Conservation (phyloP, 2,329 filamentous ascomycete species). For the Metarhizium guizhouense region DNA sequence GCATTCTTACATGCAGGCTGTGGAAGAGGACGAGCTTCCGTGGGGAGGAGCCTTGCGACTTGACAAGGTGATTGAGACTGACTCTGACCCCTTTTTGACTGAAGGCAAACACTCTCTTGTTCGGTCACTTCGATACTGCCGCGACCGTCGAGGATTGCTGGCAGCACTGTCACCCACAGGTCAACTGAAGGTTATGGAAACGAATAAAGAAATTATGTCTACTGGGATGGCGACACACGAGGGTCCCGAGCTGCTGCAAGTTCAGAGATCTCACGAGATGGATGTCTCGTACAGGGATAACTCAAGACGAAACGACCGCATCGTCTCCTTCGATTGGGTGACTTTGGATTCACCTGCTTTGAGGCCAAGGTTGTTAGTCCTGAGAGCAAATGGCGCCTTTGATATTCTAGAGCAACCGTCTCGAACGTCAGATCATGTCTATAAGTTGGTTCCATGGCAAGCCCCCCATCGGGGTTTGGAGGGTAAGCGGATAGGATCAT, state of each 20-base stretch:
- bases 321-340: conserved; percentile 61
- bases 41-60: conserved; percentile 54
- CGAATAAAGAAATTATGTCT: conserved; percentile 43
- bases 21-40: conserved; percentile 52
- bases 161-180: conserved; percentile 54
- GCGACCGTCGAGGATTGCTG: conserved; percentile 51
- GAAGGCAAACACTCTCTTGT: conserved; percentile 53
- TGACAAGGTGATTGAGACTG: conserved; percentile 47
- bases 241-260: conserved; percentile 50
- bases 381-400: conserved; percentile 52
- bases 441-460: conserved; percentile 53
- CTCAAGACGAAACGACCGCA: conserved; percentile 46
- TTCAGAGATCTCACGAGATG: conserved; percentile 52
- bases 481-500: conserved; percentile 25
- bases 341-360: conserved; percentile 47
- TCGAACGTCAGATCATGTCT: conserved; percentile 47
- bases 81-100: conserved; percentile 37
- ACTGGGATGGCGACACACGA: conserved; percentile 26
- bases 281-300: conserved; percentile 47
- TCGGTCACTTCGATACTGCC: conserved; percentile 53
- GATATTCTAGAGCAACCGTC: conserved; percentile 55
- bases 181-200: conserved; percentile 53
- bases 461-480: conserved; percentile 48
- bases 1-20: conserved; percentile 44
- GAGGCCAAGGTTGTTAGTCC: conserved; percentile 48